A percentile compares a stretch with the other conserved stretches of the same genome.
phyloP scores from a whole-genome alignment of 2,329 filamentous ascomycete genomes.

The Claviceps sp. region DNA sequence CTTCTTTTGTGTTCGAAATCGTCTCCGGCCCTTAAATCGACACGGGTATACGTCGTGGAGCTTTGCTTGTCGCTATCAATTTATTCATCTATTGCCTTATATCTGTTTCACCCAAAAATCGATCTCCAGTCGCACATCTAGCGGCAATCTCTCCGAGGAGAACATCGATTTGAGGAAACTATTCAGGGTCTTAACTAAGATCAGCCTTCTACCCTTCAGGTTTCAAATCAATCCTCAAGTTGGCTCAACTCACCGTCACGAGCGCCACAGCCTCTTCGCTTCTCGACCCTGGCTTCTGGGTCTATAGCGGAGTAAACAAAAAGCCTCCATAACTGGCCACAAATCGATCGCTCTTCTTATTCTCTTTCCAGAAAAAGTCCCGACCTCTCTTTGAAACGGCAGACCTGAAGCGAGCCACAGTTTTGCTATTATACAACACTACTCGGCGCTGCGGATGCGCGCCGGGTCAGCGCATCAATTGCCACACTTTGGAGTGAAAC shows the following conservation, averaged over 20 bases:
- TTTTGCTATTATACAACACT: conserved; percentile 17
- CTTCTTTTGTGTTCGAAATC: too few species aligned
- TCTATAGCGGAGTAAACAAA: conserved; percentile 92
- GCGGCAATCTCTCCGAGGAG: neutral
- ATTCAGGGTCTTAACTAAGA: neutral
- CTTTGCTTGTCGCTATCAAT: neutral
- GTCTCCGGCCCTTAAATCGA: too few species aligned
- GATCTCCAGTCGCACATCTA: neutral
- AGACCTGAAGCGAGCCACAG: conserved; percentile 6
- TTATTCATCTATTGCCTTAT: neutral
- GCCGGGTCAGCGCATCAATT: conserved; percentile 15
- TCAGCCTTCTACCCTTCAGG: neutral
- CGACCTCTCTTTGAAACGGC: neutral
- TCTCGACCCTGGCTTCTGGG: conserved; percentile 83
- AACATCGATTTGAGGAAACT: neutral
- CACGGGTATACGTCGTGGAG: neutral
- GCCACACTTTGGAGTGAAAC: neutral
- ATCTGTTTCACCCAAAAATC: neutral
- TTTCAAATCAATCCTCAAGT: conserved; percentile 66
- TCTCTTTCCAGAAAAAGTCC: neutral
- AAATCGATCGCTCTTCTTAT: neutral
- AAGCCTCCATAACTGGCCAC: conserved; percentile 79
- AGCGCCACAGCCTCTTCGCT: conserved; percentile 70
- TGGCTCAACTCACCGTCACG: conserved; percentile 70
- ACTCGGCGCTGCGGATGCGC: conserved; percentile 24